These are phyloP conservation scores for Bretschneidera sinensis DNA, from an alignment of 345 rosid species.

Conservation along the genomic window DNA sequence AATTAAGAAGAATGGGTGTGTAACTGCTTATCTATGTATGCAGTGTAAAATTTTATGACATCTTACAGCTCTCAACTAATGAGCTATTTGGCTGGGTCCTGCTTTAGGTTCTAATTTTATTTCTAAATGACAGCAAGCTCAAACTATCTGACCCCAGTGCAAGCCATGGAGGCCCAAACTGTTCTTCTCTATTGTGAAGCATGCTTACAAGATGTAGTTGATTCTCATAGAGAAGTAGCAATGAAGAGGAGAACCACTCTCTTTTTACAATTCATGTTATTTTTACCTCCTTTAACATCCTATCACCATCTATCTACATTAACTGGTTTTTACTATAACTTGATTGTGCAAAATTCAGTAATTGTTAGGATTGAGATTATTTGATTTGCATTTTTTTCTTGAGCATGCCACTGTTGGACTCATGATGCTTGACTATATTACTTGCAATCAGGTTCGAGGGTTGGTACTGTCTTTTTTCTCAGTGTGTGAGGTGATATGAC, in stretches of 20 bases:
- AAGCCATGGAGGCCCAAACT: background rate
- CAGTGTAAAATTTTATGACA: background rate
- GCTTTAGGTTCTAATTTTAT: background rate
- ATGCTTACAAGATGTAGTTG: background rate
- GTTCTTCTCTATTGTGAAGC: background rate
- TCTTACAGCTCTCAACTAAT: background rate
- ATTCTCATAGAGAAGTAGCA: background rate
- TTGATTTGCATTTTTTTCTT: no score
- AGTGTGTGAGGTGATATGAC: background rate
- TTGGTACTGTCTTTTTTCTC: background rate
- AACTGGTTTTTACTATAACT: no score
- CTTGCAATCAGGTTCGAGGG: no score
- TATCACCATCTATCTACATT: no score
- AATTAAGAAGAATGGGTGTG: background rate
- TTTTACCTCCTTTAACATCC: no score
- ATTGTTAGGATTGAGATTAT: no score
- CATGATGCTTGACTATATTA: no score
- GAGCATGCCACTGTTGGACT: no score
- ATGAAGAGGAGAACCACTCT: no score
- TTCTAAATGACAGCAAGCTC: background rate
- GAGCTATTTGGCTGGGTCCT: no score
- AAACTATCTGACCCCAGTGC: background rate
- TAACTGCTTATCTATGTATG: background rate
- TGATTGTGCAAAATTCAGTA: no score
- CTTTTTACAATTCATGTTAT: no score